These are phyloP conservation scores for Aspergillus homomorphus DNA, from an alignment of 495 filamentous ascomycete species.

Conservation along the genomic window DNA sequence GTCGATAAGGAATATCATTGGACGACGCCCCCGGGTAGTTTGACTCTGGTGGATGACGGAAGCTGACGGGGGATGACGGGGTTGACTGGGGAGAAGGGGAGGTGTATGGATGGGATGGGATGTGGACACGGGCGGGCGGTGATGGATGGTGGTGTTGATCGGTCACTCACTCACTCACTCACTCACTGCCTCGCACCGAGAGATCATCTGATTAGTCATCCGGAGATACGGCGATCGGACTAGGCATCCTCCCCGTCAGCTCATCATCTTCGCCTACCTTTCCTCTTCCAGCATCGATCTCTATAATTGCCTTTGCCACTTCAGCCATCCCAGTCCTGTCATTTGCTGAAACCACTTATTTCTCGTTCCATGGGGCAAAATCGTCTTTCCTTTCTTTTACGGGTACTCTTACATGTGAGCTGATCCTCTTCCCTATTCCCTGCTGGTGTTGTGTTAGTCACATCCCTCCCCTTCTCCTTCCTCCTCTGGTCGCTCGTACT, in stretches of 20 bases:
- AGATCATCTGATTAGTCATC: neutral
- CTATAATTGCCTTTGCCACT: conserved; percentile 12
- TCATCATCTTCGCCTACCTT: neutral
- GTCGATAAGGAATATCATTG: neutral
- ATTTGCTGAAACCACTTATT: neutral
- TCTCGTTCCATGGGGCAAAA: neutral
- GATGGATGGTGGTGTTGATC: too few relatives aligned
- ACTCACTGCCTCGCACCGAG: neutral
- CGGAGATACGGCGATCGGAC: neutral
- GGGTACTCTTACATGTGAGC: conserved; percentile 3
- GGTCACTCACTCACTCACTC: too few relatives aligned
- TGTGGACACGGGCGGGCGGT: too few relatives aligned
- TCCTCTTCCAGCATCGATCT: conserved; percentile 1
- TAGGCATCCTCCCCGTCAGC: neutral
- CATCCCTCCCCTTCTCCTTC: neutral
- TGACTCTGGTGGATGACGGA: neutral
- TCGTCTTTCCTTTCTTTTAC: neutral
- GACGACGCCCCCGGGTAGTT: neutral
- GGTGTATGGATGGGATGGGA: neutral
- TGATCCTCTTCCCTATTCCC: neutral
- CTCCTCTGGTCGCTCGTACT: neutral
- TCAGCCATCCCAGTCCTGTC: neutral
- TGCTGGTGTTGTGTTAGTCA: neutral
- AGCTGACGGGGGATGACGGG: too few relatives aligned
- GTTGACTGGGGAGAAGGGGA: neutral